phyloP scores from a whole-genome alignment of 2,329 filamentous ascomycete genomes.

The Davidsoniella neocaledoniae region DNA sequence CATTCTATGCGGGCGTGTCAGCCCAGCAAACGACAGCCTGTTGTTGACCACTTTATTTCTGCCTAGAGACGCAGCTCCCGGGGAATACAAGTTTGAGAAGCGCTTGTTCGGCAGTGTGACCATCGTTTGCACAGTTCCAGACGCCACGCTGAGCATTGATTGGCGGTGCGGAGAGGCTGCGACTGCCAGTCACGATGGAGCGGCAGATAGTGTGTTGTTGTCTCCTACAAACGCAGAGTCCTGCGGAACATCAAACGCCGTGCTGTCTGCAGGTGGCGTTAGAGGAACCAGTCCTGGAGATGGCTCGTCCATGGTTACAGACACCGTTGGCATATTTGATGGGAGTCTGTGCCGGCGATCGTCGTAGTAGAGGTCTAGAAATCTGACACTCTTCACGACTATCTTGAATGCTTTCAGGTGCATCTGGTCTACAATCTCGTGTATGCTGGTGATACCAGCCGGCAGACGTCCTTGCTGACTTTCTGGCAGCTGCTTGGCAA shows the following conservation, averaged over 20 bases:
- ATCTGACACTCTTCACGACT: conserved; percentile 76
- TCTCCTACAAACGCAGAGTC: not conserved
- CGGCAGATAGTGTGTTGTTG: not conserved
- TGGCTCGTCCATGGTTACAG: not conserved
- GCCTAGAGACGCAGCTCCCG: conserved; percentile 10
- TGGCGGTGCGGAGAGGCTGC: conserved; percentile 6
- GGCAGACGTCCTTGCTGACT: conserved; percentile 34
- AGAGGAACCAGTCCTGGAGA: conserved; percentile 30
- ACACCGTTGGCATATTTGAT: not conserved
- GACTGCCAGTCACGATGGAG: no score
- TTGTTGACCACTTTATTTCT: conserved; percentile 17
- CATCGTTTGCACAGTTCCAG: conserved; percentile 26
- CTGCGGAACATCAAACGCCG: conserved; percentile 27
- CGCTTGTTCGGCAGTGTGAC: conserved; percentile 26
- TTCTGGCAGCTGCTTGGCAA: conserved; percentile 71
- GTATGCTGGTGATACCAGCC: conserved; percentile 31
- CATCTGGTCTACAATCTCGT: conserved; percentile 78
- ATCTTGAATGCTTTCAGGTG: conserved; percentile 87
- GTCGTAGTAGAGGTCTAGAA: conserved; percentile 70
- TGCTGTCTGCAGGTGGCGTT: conserved; percentile 45
- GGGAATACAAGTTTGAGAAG: conserved; percentile 28
- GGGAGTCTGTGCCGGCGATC: conserved; percentile 23
- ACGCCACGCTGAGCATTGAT: conserved; percentile 18
- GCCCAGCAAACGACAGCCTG: conserved; percentile 23
- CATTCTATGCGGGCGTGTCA: conserved; percentile 26